A percentile compares a stretch with the other conserved stretches of the same genome.
Evolutionary conservation across 2,329 filamentous ascomycete species (phyloP).

Genomic region (Leptographium radiaticola): DNA sequence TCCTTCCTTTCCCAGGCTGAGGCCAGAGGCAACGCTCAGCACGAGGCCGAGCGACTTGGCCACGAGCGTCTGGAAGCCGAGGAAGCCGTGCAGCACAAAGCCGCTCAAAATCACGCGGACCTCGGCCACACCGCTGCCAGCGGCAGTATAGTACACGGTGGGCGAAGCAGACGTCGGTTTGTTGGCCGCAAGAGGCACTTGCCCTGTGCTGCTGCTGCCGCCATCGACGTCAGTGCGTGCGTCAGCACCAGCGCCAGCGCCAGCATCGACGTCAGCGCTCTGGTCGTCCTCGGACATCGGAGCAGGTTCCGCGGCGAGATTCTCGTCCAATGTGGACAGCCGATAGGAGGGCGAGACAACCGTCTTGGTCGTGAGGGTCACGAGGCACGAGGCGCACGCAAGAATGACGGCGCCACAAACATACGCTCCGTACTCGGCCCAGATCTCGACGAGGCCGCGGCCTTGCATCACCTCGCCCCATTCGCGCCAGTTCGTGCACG

Average conservation of each 20-base stretch:
- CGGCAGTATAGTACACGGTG: slow-evolving; percentile 91
- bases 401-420: slow-evolving; percentile 58
- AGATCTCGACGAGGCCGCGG: slow-evolving; percentile 32
- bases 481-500: slow-evolving; percentile 41
- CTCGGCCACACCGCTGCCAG: slow-evolving; percentile 91
- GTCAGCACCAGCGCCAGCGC: slow-evolving; percentile 12
- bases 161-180: slow-evolving; percentile 34
- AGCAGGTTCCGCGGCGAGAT: slow-evolving; percentile 56
- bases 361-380: slow-evolving; percentile 86
- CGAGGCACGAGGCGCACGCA: slow-evolving; percentile 56
- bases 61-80: slow-evolving; percentile 74
- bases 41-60: slow-evolving; percentile 76
- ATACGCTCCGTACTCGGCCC: slow-evolving; percentile 70
- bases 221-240: not conserved
- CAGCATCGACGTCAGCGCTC: slow-evolving; percentile 25
- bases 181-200: not conserved
- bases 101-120: slow-evolving; percentile 97
- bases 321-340: slow-evolving; percentile 82
- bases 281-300: slow-evolving; percentile 24
- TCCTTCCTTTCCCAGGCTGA: slow-evolving; percentile 88
- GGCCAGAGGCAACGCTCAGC: slow-evolving; percentile 79
- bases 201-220: slow-evolving; percentile 19
- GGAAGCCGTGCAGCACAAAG: slow-evolving; percentile 90
- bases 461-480: slow-evolving; percentile 39
- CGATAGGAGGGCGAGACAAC: slow-evolving; percentile 81